These are phyloP conservation scores for Talaromyces proteolyticus DNA, from an alignment of 495 filamentous ascomycete species.

Conservation along the genomic window DNA sequence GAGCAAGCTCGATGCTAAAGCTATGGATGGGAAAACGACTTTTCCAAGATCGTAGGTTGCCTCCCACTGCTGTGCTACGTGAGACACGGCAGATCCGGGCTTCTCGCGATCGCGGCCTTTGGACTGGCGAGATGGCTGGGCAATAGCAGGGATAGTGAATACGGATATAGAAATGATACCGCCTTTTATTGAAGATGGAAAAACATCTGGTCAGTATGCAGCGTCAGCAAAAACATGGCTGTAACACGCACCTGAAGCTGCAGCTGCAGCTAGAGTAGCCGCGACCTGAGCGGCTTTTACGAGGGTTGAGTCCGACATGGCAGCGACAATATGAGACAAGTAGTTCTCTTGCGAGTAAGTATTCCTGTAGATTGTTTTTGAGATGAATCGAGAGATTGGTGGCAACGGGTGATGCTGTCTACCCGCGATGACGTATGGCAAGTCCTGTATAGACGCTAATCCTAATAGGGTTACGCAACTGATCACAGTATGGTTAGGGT, in stretches of 20 bases:
- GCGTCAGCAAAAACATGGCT: neutral
- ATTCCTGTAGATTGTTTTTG: no score
- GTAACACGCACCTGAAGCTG: neutral
- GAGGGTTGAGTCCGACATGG: conserved; percentile 6
- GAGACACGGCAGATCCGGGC: neutral
- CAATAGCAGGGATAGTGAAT: neutral
- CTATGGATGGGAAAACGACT: conserved; percentile 1
- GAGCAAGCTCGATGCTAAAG: neutral
- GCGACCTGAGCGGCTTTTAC: conserved; percentile 5
- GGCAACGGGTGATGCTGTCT: no score
- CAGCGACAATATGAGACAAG: no score
- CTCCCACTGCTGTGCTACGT: conserved; percentile 5
- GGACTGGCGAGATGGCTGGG: neutral
- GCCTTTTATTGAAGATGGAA: neutral
- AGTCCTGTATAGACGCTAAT: no score
- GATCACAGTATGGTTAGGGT: no score
- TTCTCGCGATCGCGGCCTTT: neutral
- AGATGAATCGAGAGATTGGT: conserved; percentile 1
- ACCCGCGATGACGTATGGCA: no score
- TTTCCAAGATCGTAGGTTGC: neutral
- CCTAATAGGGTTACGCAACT: no score
- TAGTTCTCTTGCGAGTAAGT: no score
- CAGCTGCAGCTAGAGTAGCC: neutral
- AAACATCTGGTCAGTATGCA: neutral
- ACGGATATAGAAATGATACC: conserved; percentile 2